Conservation (phyloP, 1,284 basidiomycete genomes). For the Melampsora americana region DNA sequence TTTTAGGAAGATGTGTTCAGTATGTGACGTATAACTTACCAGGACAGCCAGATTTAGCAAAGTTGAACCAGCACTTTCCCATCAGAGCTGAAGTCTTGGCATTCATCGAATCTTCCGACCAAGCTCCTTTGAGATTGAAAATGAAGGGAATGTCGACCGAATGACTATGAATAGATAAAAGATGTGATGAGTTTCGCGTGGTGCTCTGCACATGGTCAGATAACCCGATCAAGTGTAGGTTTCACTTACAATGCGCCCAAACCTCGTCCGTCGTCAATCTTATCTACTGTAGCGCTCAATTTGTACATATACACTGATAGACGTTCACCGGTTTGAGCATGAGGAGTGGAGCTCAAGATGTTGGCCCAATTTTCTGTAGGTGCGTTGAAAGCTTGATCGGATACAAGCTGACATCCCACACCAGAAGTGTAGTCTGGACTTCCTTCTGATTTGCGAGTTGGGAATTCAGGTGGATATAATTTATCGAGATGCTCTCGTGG, state of each 20-base stretch:
- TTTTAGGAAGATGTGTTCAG: neutral
- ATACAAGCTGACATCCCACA: conserved; percentile 9
- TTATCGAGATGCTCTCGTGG: conserved; percentile 18
- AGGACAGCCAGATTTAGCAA: conserved; percentile 28
- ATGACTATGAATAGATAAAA: conserved; percentile 7
- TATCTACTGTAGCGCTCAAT: conserved; percentile 18
- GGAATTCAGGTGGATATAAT: neutral
- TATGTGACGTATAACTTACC: neutral
- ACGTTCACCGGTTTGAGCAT: conserved; percentile 14
- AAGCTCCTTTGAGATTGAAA: conserved; percentile 32
- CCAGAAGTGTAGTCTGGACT: conserved; percentile 4
- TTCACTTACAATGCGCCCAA: conserved; percentile 26
- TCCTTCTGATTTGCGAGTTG: neutral
- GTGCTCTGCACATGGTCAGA: neutral
- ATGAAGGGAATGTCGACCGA: conserved; percentile 24
- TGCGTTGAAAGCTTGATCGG: conserved; percentile 16
- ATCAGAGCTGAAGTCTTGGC: conserved; percentile 28
- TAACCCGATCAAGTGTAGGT: neutral
- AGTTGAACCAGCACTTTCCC: conserved; percentile 25
- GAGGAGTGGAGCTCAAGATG: neutral
- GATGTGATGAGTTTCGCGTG: neutral
- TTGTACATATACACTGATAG: conserved; percentile 27
- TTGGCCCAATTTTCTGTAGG: conserved; percentile 29
- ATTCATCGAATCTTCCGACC: conserved; percentile 23
- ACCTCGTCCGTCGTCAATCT: conserved; percentile 19